Conservation (phyloP, 2,329 filamentous ascomycete genomes). For the Fusarium lateritium region DNA sequence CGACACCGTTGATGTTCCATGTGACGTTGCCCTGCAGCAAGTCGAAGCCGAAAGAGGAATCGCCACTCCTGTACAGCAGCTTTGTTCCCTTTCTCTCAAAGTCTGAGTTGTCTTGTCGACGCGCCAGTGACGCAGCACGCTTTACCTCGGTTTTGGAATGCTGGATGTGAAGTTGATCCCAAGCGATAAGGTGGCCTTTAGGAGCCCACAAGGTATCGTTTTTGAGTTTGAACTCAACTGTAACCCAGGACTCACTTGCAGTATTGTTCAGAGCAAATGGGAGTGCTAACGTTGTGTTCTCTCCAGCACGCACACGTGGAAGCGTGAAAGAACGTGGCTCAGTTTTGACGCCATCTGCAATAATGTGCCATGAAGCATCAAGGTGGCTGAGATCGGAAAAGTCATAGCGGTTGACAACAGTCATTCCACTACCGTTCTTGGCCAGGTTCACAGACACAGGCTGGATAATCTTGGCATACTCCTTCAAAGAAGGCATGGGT, state of each 20-base stretch:
- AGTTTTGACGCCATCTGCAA: conserved; percentile 17
- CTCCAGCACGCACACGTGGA: not conserved
- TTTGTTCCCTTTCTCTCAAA: conserved; percentile 5
- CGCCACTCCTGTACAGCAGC: not conserved
- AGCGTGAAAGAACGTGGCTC: not conserved
- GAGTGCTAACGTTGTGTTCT: not conserved
- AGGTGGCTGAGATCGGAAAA: conserved; percentile 26
- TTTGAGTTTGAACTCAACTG: conserved; percentile 17
- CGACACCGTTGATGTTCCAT: conserved; percentile 1
- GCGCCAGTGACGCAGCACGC: rapidly evolving
- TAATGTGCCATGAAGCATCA: conserved; percentile 19
- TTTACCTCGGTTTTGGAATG: rapidly evolving
- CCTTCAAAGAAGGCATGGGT: conserved; percentile 17
- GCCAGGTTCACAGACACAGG: not conserved
- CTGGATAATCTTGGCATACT: conserved; percentile 36
- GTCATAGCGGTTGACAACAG: conserved; percentile 17
- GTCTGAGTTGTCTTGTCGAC: not conserved
- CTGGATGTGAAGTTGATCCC: conserved; percentile 25
- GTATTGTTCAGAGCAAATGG: rapidly evolving
- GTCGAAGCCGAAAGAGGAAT: not conserved
- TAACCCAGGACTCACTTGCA: conserved; percentile 2
- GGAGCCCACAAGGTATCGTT: not conserved
- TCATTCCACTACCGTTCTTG: not conserved
- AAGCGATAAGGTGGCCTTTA: conserved; percentile 12
- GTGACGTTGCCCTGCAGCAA: conserved; percentile 5